Percentiles rank a stretch among this genome's conserved stretches.
phyloP scores from a whole-genome alignment of 768 basidiomycete species.

The Macrolepiota dolichaula region DNA sequence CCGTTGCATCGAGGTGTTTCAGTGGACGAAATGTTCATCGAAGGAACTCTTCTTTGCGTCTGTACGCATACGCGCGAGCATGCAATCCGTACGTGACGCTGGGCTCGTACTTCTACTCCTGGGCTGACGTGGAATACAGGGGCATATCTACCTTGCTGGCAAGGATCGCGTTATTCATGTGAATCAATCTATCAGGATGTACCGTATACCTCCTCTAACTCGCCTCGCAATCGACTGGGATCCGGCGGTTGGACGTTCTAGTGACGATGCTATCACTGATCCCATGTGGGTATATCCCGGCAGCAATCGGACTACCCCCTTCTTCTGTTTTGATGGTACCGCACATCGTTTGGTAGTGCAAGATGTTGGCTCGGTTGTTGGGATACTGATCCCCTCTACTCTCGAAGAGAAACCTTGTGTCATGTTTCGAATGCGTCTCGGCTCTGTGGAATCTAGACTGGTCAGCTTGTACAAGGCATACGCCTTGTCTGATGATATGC shows the following conservation, averaged over 20 bases:
- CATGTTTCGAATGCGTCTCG: neutral
- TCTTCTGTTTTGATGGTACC: neutral
- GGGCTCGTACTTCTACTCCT: no score
- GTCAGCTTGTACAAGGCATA: neutral
- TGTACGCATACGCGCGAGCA: neutral
- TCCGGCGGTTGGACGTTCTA: neutral
- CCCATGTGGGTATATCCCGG: neutral
- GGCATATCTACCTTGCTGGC: neutral
- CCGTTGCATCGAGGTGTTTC: neutral
- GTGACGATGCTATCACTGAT: neutral
- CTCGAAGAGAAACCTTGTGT: neutral
- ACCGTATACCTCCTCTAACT: neutral
- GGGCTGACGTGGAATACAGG: neutral
- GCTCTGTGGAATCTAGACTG: no score
- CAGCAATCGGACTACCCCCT: neutral
- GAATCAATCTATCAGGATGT: neutral
- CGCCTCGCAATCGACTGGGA: neutral
- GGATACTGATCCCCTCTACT: neutral
- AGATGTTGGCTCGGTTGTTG: neutral
- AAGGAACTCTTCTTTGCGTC: neutral
- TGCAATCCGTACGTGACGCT: neutral
- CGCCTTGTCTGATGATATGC: neutral
- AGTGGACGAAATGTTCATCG: neutral
- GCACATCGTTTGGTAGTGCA: neutral
- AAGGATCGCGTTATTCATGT: neutral